Percentiles rank a stretch among this genome's conserved stretches.
Conservation (phyloP, 106 monocot genomes). For the Gastrodia elata region DNA sequence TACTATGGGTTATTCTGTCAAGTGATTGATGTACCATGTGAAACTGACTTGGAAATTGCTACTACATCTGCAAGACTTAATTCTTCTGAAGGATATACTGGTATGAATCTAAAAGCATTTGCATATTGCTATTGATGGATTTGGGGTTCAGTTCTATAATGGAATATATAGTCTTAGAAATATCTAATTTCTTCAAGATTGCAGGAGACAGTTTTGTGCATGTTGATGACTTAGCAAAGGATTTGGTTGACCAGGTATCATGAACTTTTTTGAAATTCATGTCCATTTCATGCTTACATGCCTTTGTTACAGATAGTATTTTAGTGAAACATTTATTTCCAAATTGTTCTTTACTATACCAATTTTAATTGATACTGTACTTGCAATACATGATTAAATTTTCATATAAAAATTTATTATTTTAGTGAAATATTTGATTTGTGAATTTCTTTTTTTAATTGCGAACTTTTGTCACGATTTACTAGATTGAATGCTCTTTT, state of each 20-base stretch:
- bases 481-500: not conserved
- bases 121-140: not conserved
- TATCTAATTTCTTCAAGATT: conserved; percentile 2
- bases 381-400: not conserved
- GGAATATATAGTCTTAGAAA: conserved; percentile 2
- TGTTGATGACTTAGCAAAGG: conserved; percentile 8
- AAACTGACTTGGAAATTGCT: conserved; percentile 2
- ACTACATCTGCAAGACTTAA: not conserved
- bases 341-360: not conserved
- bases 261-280: not conserved
- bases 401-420: not conserved
- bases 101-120: conserved; percentile 6
- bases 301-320: not conserved
- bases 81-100: conserved; percentile 13
- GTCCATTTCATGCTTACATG: not conserved
- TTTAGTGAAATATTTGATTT: not conserved
- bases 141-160: not conserved
- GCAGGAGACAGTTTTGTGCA: conserved; percentile 8
- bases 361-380: not conserved
- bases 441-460: not conserved
- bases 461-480: not conserved
- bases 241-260: conserved; percentile 13
- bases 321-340: not conserved
- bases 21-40: conserved; percentile 6
- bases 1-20: not conserved